These are phyloP conservation scores for Raffaelea arxii DNA, from an alignment of 2,329 filamentous ascomycete genomes.

Conservation along the genomic window DNA sequence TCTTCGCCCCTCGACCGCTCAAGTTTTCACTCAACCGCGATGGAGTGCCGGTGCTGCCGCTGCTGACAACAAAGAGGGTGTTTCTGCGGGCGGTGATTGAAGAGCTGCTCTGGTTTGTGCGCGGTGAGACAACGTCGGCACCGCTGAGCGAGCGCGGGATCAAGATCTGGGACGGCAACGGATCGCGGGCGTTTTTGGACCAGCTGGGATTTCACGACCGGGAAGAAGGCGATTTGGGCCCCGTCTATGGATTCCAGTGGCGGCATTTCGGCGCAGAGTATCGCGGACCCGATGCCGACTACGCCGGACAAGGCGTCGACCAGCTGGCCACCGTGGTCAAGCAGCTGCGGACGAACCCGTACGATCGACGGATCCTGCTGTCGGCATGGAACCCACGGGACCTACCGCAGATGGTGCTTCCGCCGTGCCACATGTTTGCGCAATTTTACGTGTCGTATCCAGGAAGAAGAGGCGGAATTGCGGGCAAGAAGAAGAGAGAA, in stretches of 20 bases:
- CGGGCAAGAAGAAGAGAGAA: conserved; percentile 5
- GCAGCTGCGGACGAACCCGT: conserved; percentile 75
- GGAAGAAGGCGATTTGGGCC: conserved; percentile 80
- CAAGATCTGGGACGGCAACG: conserved; percentile 98
- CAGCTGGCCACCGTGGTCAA: conserved; percentile 85
- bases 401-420: conserved; percentile 77
- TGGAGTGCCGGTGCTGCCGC: conserved; percentile 64
- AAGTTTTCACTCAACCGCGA: conserved; percentile 71
- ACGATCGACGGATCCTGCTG: conserved; percentile 82
- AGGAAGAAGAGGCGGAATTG: conserved; percentile 21
- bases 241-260: conserved; percentile 98
- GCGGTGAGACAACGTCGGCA: conserved; percentile 69
- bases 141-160: conserved; percentile 70
- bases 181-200: conserved; percentile 83
- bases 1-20: conserved; percentile 79
- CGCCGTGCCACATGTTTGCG: conserved; percentile 95
- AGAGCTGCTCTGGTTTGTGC: conserved; percentile 94
- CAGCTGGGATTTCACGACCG: conserved; percentile 71
- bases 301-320: conserved; percentile 81
- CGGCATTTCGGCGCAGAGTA: conserved; percentile 95
- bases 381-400: conserved; percentile 91
- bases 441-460: conserved; percentile 88
- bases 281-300: conserved; percentile 67
- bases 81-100: conserved; percentile 83
- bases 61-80: conserved; percentile 95